Evolutionary conservation across 805 yeast species (phyloP).

Genomic region (Pichia phayaonensis): DNA sequence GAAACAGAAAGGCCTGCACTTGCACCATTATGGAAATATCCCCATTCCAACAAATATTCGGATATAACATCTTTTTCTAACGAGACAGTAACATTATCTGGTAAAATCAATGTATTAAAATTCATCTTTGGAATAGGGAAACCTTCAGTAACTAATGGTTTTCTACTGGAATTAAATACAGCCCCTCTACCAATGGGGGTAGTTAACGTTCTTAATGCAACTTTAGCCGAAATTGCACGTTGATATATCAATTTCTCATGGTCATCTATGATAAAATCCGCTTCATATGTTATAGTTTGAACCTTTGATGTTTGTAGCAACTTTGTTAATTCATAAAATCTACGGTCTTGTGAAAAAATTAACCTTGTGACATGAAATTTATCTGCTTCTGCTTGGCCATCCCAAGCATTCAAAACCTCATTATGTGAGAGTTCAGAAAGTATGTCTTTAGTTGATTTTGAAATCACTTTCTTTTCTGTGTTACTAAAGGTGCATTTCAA

Average conservation of each 20-base stretch:
- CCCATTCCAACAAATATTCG: constrained; percentile 61
- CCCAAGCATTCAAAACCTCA: constrained; percentile 54
- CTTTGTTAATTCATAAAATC: constrained; percentile 70
- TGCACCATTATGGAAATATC: constrained; percentile 86
- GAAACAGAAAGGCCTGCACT: constrained; percentile 75
- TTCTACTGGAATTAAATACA: constrained; percentile 55
- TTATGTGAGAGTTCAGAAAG: constrained; percentile 32
- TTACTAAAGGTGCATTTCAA: not conserved
- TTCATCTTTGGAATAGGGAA: constrained; percentile 74
- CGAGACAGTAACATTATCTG: constrained; percentile 54
- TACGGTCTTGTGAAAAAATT: constrained; percentile 68
- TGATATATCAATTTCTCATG: constrained; percentile 49
- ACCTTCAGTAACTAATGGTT: constrained; percentile 78
- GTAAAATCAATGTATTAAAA: constrained; percentile 56
- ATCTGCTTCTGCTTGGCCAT: constrained; percentile 64
- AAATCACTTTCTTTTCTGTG: not conserved
- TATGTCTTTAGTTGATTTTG: constrained; percentile 33
- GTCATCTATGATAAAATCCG: constrained; percentile 38
- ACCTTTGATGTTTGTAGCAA: constrained; percentile 62
- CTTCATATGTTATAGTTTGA: constrained; percentile 42
- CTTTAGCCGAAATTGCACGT: constrained; percentile 48
- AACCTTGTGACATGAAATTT: constrained; percentile 58
- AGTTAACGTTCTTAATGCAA: constrained; percentile 65
- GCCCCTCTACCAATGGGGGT: constrained; percentile 77
- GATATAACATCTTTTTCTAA: constrained; percentile 47